Base-by-base conservation (phyloP, 2,329 filamentous ascomycete species). In the Penicillium brevicompactum region DNA sequence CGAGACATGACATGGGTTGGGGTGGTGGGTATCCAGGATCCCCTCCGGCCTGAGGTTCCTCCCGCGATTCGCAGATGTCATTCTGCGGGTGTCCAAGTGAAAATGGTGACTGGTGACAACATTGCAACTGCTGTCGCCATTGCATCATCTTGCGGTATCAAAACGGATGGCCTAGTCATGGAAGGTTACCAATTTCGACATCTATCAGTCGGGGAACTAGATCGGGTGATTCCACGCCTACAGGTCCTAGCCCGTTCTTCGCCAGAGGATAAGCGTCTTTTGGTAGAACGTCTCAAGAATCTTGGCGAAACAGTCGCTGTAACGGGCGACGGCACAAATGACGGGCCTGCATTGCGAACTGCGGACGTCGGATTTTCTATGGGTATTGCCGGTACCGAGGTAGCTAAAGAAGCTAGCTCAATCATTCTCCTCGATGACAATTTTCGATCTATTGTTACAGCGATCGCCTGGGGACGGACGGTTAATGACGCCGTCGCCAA, bases 21-120 rank as follows among this genome's bases (percentile, higher is more conserved):
- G n/a, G 78, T 90, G 40, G 86, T 89, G 46, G 88, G 88, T 63
- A 91, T 91, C 66, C 87, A 90, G 68, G 88, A 91, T 70, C 88
- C 88, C 32, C 82, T 91, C 16, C 80, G 88, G 53, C 80, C 82
- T 5, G 87, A 87, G 61, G 88, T 91, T 18, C 80, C 84, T 13
- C 81, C 84, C 46, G 88, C 88, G 42, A 88, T 91, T 51, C 77
- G 79, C 55, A 84, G 84, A 67, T 90, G 87, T 59, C 83, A 87
- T 62, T 80, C 79, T 24, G 88, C 88, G n/a, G 88, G 88, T 51
- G 87, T 91, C 14, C 80, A 84, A 52, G 87, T 90, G 45, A 87
- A 87, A 63, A 89, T 90, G 87, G 87, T 90, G 47, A 90, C 87
- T 22, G 87, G 73, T 48, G 87, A 90, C 71, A 90, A 90, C 65